phyloP scores from a whole-genome alignment of 768 basidiomycete species.

The Termitomyces sp. region DNA sequence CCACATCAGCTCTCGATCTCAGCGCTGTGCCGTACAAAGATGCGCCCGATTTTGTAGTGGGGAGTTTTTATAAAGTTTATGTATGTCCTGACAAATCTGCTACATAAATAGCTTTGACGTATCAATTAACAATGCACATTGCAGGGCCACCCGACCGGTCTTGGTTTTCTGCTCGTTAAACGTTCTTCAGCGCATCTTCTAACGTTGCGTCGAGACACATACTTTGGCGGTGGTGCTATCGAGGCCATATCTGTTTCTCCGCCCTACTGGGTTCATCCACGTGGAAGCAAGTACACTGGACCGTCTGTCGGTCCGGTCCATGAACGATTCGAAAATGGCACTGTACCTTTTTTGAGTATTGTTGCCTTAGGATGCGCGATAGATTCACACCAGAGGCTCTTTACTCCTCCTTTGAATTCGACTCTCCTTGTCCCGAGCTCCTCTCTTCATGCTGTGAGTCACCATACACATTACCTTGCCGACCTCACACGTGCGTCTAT shows the following conservation, averaged over 20 bases:
- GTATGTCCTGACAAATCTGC: constrained; percentile 1
- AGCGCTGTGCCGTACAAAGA: constrained; percentile 4
- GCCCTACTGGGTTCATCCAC: constrained; percentile 10
- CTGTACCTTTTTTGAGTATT: constrained; percentile 9
- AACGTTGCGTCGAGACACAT: neutral
- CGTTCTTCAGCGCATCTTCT: constrained; percentile 11
- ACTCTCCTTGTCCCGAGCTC: neutral
- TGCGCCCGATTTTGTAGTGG: constrained; percentile 12
- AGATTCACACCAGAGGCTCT: constrained; percentile 7
- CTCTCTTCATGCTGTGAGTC: constrained; percentile 6
- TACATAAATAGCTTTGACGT: neutral
- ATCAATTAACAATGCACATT: neutral
- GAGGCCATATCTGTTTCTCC: constrained; percentile 9
- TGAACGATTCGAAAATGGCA: constrained; percentile 11
- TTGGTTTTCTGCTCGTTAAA: constrained; percentile 13
- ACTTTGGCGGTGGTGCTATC: constrained; percentile 12
- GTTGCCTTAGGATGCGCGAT: constrained; percentile 9
- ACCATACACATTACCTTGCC: constrained; percentile 5
- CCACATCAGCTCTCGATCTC: constrained; percentile 10
- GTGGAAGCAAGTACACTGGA: constrained; percentile 5
- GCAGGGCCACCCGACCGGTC: constrained; percentile 12
- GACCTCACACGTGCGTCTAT: neutral
- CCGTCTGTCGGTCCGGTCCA: neutral
- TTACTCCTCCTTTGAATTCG: neutral
- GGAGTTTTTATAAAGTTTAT: constrained; percentile 13